Evolutionary conservation across 2,329 filamentous ascomycete genomes (phyloP).

Genomic region (Pleurostoma richardsiae): DNA sequence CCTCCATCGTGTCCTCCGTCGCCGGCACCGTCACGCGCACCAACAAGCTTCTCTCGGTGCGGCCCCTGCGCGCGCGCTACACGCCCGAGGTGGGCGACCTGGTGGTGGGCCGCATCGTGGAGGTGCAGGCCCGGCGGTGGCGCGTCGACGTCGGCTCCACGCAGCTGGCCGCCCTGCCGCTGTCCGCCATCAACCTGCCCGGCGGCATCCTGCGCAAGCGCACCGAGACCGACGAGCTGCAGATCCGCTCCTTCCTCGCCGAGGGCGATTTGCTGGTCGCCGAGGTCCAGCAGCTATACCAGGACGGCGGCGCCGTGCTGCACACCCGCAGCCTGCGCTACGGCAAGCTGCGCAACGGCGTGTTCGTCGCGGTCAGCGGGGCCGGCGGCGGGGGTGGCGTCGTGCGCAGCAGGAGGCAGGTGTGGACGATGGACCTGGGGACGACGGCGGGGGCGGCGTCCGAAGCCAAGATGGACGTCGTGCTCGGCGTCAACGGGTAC

Average conservation of each 20-base stretch:
- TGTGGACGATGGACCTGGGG: slow-evolving; percentile 69
- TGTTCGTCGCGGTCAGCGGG: slow-evolving; percentile 78
- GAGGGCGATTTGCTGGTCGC: slow-evolving; percentile 93
- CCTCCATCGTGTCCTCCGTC: slow-evolving; percentile 80
- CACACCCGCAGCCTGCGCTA: slow-evolving; percentile 91
- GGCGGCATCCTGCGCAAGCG: slow-evolving; percentile 87
- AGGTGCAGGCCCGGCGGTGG: slow-evolving; percentile 92
- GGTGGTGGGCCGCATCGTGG: slow-evolving; percentile 87
- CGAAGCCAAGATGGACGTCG: slow-evolving; percentile 69
- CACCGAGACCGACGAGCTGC: slow-evolving; percentile 93
- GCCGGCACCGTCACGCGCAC: slow-evolving; percentile 88
- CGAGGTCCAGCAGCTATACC: slow-evolving; percentile 85
- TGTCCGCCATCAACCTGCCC: slow-evolving; percentile 89
- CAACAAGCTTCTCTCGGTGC: slow-evolving; percentile 93
- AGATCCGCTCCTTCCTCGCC: slow-evolving; percentile 94
- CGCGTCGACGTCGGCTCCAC: slow-evolving; percentile 89
- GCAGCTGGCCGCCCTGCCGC: slow-evolving; percentile 76
- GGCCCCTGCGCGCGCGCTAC: slow-evolving; percentile 86
- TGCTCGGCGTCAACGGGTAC: slow-evolving; percentile 93
- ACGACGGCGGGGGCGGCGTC: slow-evolving; percentile 27
- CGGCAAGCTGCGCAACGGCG: slow-evolving; percentile 89
- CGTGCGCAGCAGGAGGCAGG: slow-evolving; percentile 76
- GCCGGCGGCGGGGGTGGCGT: slow-evolving; percentile 83
- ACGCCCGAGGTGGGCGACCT: slow-evolving; percentile 94
- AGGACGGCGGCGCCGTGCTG: slow-evolving; percentile 79